These are phyloP conservation scores for Ophiocordyceps australis DNA, from an alignment of 2,329 filamentous ascomycete species.

Conservation along the genomic window DNA sequence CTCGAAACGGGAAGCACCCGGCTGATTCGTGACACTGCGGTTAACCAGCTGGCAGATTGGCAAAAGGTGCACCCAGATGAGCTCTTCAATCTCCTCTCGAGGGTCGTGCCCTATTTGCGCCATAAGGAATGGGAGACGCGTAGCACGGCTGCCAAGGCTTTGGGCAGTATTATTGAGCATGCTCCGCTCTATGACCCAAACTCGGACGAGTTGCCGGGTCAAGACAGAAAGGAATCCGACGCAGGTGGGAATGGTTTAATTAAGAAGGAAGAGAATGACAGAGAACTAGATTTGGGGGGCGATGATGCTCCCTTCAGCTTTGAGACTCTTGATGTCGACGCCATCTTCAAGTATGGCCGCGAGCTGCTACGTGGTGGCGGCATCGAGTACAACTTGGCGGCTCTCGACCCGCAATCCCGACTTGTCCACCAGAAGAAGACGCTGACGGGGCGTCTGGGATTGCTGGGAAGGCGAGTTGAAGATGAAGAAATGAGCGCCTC, in stretches of 20 bases:
- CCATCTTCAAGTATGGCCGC: conserved; percentile 69
- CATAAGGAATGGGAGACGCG: conserved; percentile 97
- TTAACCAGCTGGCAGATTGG: conserved; percentile 90
- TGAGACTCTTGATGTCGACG: conserved; percentile 56
- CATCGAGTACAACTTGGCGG: conserved; percentile 69
- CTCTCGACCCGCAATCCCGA: conserved; percentile 64
- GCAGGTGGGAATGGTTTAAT: conserved; percentile 19
- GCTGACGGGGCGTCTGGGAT: conserved; percentile 60
- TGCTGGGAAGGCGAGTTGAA: conserved; percentile 69
- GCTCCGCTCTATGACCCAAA: conserved; percentile 82
- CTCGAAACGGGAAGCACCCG: conserved; percentile 94
- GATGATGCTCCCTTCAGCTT: conserved; percentile 52
- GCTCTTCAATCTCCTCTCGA: conserved; percentile 81
- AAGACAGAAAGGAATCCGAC: conserved; percentile 20
- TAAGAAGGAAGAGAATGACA: conserved; percentile 45
- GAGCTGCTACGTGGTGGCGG: conserved; percentile 71
- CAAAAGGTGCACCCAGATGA: conserved; percentile 98
- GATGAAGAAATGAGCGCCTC: conserved; percentile 53
- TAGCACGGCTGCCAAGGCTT: conserved; percentile 79
- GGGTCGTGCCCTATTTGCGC: conserved; percentile 86
- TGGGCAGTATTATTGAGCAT: conserved; percentile 86
- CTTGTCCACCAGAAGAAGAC: conserved; percentile 83
- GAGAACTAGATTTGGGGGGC: conserved; percentile 17
- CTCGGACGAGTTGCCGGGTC: conserved; percentile 38
- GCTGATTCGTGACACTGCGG: conserved; percentile 90